A percentile compares a stretch with the other conserved stretches of the same genome.
Conservation (phyloP, 2,329 filamentous ascomycete species). For the Sclerotinia subarctica region DNA sequence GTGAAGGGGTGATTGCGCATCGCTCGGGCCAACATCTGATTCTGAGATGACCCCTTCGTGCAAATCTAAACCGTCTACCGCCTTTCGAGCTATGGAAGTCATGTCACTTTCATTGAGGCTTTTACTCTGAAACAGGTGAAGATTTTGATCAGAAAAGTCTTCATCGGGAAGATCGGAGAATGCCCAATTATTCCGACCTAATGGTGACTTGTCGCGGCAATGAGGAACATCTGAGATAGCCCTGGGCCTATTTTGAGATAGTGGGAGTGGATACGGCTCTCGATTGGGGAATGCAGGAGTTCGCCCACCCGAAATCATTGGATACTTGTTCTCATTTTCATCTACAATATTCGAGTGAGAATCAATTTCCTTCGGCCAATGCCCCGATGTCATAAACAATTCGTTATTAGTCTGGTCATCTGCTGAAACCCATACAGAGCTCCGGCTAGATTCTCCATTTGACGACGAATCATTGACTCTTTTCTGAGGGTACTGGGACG, state of each 20-base stretch:
- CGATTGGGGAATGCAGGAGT: slow-evolving; percentile 5
- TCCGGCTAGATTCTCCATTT: slow-evolving; percentile 8
- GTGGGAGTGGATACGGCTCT: slow-evolving; percentile 5
- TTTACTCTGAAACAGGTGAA: background rate
- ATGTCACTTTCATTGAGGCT: slow-evolving; percentile 3
- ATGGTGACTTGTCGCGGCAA: slow-evolving; percentile 46
- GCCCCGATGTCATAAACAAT: background rate
- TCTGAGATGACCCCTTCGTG: slow-evolving; percentile 8
- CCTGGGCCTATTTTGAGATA: slow-evolving; percentile 43
- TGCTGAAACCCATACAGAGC: background rate
- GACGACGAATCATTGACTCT: background rate
- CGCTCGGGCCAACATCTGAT: background rate
- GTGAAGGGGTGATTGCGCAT: background rate
- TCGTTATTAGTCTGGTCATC: background rate
- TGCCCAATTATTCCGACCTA: slow-evolving; percentile 61
- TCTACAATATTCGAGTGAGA: background rate
- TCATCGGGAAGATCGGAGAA: slow-evolving; percentile 46
- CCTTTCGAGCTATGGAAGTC: slow-evolving; percentile 8
- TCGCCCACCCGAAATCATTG: slow-evolving; percentile 5
- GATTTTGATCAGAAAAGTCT: slow-evolving; percentile 16
- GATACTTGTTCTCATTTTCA: background rate
- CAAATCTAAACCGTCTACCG: slow-evolving; percentile 6
- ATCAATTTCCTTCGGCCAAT: background rate
- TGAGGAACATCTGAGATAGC: slow-evolving; percentile 57
- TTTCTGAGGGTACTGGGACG: slow-evolving; percentile 11